These are phyloP conservation scores for Malus hybrid DNA, from an alignment of 331 rosid species.

Conservation along the genomic window DNA sequence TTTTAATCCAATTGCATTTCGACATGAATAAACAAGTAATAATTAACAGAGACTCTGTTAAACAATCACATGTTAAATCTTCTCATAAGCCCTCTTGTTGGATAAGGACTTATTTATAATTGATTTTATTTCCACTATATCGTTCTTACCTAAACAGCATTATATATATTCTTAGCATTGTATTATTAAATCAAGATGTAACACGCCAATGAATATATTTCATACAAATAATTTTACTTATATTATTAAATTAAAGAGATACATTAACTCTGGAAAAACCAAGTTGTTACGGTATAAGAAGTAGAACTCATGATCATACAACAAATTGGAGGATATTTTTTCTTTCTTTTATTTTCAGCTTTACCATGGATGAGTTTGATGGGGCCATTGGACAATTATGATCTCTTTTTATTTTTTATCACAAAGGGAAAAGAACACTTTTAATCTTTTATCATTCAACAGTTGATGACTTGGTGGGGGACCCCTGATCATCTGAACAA, in stretches of 20 bases:
- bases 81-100: not conserved
- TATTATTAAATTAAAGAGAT: not conserved
- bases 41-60: not conserved
- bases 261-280: not conserved
- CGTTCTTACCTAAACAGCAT: too few relatives aligned
- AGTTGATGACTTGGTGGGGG: constrained; percentile 28
- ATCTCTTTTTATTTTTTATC: constrained; percentile 4
- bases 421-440: constrained; percentile 46
- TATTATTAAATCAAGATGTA: too few relatives aligned
- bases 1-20: not conserved
- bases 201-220: too few relatives aligned
- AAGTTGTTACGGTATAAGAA: too few relatives aligned
- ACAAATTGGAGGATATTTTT: not conserved
- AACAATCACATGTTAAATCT: not conserved
- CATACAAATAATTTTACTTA: too few relatives aligned
- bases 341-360: not conserved
- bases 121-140: too few relatives aligned
- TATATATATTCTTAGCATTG: too few relatives aligned
- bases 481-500: constrained; percentile 32
- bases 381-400: constrained; percentile 13
- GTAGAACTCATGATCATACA: too few relatives aligned
- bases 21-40: too few relatives aligned
- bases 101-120: too few relatives aligned
- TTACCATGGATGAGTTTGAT: constrained; percentile 7
- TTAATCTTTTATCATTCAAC: constrained; percentile 34